Base-by-base conservation (phyloP, 2,329 filamentous ascomycete species). In the Biscogniauxia mediterranea region DNA sequence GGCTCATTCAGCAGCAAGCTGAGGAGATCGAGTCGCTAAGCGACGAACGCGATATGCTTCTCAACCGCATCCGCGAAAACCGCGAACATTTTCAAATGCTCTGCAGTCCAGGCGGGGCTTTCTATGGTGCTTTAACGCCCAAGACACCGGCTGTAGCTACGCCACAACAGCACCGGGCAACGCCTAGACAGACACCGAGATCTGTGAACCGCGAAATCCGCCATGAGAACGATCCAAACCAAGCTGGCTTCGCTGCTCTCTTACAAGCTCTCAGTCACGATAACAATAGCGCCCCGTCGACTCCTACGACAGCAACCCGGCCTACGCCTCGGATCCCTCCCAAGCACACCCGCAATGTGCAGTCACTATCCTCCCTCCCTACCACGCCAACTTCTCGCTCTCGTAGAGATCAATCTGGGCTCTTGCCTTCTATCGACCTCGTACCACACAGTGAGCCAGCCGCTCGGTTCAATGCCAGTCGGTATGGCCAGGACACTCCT, bases 51-150 rank as follows among this genome's bases (percentile, higher is more conserved):
- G 82, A 87, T 49, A 84, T 91, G 73, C 81, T 97, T 56, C 85
- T 93, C 61, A 91, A 88, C 64, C 89, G 94, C 20, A 96, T 98
- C 65, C 87, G 90, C 51, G 92, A 96, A 74, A 97, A 97, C 72
- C 83, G 94, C 64, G 91, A 96, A 72, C 93, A 96, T 71, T 88
- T 96, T 69, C 90, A 91, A 61, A 84, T 85, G 71, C 85, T 96
- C 55, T 89, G 90, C 70, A 89, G 91, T 68, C 90, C 91, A 1
- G 89, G 90, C 15, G 87, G 86, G 56, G 85, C 86, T 38, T 87
- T 87, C 59, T 84, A 90, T 62, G 79, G 84, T 61, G 81, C 86
- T 61, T 77, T 88, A 61, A 87, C 85, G 1, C 87, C 88, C 66
- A 77, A 82, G 78, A 75, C 81, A 65, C 74, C 83, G 70, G 67